Conservation (phyloP, 2,329 filamentous ascomycete genomes). For the Hymenoscyphus infarciens region DNA sequence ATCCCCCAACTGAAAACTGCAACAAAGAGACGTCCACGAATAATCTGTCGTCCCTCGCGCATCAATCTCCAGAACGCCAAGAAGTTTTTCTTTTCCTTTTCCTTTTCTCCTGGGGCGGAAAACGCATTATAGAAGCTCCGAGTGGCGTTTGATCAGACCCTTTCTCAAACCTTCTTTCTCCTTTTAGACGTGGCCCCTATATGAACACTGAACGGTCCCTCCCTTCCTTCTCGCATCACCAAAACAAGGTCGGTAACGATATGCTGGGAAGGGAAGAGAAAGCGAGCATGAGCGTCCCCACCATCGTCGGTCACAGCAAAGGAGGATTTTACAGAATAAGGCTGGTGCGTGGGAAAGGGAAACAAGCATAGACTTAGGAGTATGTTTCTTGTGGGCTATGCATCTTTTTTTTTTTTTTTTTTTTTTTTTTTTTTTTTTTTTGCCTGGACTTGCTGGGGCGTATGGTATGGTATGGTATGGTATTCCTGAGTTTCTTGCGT, state of each 20-base stretch:
- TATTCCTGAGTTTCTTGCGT: neutral
- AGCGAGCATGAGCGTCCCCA: conserved; percentile 3
- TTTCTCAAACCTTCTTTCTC: conserved; percentile 3
- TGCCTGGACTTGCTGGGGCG: neutral
- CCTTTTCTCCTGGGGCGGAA: conserved; percentile 4
- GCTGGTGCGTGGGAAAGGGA: no score
- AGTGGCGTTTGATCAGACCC: conserved; percentile 17
- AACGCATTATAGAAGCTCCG: conserved; percentile 19
- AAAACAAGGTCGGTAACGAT: neutral
- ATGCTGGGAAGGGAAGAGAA: neutral
- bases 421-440: no score
- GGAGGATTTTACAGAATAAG: neutral
- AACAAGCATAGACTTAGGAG: neutral
- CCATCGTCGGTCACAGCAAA: neutral
- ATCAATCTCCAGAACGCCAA: conserved; percentile 15
- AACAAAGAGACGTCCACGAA: neutral
- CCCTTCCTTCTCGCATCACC: neutral
- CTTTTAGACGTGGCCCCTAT: neutral
- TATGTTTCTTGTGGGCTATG: neutral
- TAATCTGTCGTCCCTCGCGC: neutral
- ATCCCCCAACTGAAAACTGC: neutral
- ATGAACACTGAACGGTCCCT: neutral
- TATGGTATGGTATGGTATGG: neutral
- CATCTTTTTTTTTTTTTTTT: no score
- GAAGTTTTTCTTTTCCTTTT: conserved; percentile 6